Evolutionary conservation across 2,329 filamentous ascomycete species (phyloP).

Genomic region (Scorias spongiosa): DNA sequence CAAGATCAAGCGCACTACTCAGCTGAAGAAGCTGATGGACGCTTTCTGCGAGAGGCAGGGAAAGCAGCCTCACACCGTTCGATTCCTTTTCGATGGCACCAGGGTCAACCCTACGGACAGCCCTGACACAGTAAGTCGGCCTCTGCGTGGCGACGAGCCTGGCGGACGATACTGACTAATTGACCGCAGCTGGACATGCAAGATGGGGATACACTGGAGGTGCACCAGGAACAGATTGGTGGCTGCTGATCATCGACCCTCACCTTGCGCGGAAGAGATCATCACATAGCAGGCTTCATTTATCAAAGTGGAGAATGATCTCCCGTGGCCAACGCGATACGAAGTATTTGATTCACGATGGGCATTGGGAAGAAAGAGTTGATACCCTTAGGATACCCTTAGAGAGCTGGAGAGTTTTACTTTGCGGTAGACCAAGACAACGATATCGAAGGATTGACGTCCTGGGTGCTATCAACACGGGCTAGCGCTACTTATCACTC

Average conservation of each 20-base stretch:
- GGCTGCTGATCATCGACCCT: slow-evolving; percentile 31
- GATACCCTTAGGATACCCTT: no score
- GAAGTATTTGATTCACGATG: neutral
- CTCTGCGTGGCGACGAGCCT: neutral
- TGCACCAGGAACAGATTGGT: slow-evolving; percentile 96
- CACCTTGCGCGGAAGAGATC: no score
- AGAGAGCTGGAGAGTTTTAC: no score
- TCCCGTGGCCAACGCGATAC: neutral
- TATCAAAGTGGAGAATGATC: neutral
- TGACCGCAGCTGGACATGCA: slow-evolving; percentile 72
- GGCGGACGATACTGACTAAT: neutral
- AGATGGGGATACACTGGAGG: slow-evolving; percentile 89
- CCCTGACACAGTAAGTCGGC: slow-evolving; percentile 65
- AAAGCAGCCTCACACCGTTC: slow-evolving; percentile 68
- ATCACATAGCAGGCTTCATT: no score
- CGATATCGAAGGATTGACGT: no score
- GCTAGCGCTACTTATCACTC: no score
- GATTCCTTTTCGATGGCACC: slow-evolving; percentile 92
- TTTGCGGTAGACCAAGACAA: no score
- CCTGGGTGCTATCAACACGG: no score
- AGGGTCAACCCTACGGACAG: slow-evolving; percentile 81
- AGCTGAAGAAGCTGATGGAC: slow-evolving; percentile 94
- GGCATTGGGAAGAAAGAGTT: no score
- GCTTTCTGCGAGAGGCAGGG: slow-evolving; percentile 95
- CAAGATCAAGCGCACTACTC: slow-evolving; percentile 96